Evolutionary conservation across 2,329 filamentous ascomycete species (phyloP).

Genomic region (Bimuria novae-zelandiae): DNA sequence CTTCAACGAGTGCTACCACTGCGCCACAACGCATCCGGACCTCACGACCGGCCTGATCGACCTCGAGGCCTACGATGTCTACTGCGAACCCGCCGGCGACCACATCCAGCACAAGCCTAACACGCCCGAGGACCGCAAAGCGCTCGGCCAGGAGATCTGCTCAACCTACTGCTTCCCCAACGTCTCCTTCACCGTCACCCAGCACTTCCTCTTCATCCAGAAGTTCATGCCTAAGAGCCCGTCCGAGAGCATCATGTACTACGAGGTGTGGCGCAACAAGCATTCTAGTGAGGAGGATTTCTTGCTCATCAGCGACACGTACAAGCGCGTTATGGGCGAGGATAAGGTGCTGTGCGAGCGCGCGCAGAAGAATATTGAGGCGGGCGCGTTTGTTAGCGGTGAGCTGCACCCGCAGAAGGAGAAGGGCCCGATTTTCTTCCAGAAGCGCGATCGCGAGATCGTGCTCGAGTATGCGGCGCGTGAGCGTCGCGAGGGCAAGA

Average conservation of each 20-base stretch:
- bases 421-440: conserved; percentile 63
- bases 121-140: conserved; percentile 32
- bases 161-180: neutral
- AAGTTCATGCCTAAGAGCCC: conserved; percentile 62
- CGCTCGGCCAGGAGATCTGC: conserved; percentile 29
- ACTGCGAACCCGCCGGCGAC: conserved; percentile 26
- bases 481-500: conserved; percentile 51
- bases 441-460: conserved; percentile 55
- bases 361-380: conserved; percentile 65
- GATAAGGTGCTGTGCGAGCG: conserved; percentile 66
- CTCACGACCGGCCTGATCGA: conserved; percentile 60
- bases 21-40: conserved; percentile 63
- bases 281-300: conserved; percentile 64
- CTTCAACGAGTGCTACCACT: conserved; percentile 71
- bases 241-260: conserved; percentile 60
- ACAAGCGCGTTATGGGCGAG: conserved; percentile 67
- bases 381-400: conserved; percentile 65
- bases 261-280: conserved; percentile 68
- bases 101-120: conserved; percentile 41
- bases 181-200: conserved; percentile 17
- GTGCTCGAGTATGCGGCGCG: conserved; percentile 54
- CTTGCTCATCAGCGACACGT: conserved; percentile 61
- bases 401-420: conserved; percentile 66
- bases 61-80: conserved; percentile 56
- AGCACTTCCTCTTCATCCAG: conserved; percentile 66